These are phyloP conservation scores for Iris pallida DNA, from an alignment of 116 monocot species.

Conservation along the genomic window DNA sequence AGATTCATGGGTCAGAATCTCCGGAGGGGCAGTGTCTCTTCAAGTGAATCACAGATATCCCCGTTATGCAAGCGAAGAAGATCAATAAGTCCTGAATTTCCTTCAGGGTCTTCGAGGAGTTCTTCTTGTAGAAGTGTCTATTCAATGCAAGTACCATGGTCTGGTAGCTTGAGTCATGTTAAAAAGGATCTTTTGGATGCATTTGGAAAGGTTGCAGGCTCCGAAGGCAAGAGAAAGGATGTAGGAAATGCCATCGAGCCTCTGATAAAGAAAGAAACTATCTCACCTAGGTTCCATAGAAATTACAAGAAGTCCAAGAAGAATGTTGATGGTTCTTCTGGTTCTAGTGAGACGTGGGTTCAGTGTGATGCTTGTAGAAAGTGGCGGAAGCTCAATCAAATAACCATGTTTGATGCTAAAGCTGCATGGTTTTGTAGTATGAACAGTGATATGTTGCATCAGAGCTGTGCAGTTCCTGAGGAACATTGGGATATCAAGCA, in stretches of 20 bases:
- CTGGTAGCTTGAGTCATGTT: conserved; percentile 20
- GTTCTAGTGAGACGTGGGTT: conserved; percentile 76
- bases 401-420: conserved; percentile 40
- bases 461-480: conserved; percentile 66
- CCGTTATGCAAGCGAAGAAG: conserved; percentile 14
- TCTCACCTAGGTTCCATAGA: conserved; percentile 5
- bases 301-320: conserved; percentile 28
- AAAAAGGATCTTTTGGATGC: conserved; percentile 53
- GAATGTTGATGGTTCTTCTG: conserved; percentile 12
- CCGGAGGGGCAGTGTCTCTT: conserved; percentile 21
- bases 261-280: neutral
- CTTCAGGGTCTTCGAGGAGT: neutral
- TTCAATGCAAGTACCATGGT: conserved; percentile 19
- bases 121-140: conserved; percentile 20
- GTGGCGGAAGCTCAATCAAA: conserved; percentile 69
- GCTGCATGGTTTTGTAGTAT: conserved; percentile 93
- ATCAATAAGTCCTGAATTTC: conserved; percentile 12
- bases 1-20: conserved; percentile 36
- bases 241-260: conserved; percentile 4
- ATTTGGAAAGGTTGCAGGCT: conserved; percentile 24
- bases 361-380: conserved; percentile 97
- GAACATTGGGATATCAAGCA: conserved; percentile 65
- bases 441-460: conserved; percentile 60
- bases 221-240: conserved; percentile 11
- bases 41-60: conserved; percentile 13